phyloP scores from a whole-genome alignment of 1,139 yeast species.

The Candida neerlandica region DNA sequence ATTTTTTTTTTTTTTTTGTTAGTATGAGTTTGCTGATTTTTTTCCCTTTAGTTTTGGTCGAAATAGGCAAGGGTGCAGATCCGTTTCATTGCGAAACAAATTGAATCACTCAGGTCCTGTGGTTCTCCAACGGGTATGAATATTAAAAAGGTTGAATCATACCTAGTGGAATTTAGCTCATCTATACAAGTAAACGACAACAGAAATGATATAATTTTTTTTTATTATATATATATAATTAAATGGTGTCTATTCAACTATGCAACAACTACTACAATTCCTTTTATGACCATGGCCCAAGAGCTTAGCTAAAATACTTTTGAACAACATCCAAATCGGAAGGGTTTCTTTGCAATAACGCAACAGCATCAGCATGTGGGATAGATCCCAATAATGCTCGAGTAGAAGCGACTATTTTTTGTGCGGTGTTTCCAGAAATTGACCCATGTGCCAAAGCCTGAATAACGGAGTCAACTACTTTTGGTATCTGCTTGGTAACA shows the following conservation, averaged over 20 bases:
- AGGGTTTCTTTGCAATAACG: conserved; percentile 63
- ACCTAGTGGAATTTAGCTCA: too few species aligned
- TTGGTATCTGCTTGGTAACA: conserved; percentile 58
- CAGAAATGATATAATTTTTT: too few species aligned
- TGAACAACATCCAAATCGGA: conserved; percentile 64
- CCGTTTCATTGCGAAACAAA: neutral
- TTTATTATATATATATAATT: neutral
- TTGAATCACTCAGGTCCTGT: too few species aligned
- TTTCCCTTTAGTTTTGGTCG: neutral
- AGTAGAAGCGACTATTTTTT: conserved; percentile 61
- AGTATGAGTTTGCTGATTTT: neutral
- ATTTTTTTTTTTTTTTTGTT: neutral
- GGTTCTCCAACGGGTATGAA: too few species aligned
- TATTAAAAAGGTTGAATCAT: too few species aligned
- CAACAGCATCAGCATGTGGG: conserved; percentile 67
- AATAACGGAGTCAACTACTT: conserved; percentile 70
- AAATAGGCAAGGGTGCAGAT: neutral
- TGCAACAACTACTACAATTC: neutral
- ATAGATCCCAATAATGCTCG: conserved; percentile 50
- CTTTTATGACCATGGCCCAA: neutral
- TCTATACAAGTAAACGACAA: too few species aligned
- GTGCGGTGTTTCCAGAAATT: conserved; percentile 70
- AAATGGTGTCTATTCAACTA: conserved; percentile 1
- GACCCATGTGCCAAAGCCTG: conserved; percentile 75
- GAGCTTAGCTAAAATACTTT: conserved; percentile 30